Evolutionary conservation across 768 basidiomycete species (phyloP).

Genomic region (Russula brevipes): DNA sequence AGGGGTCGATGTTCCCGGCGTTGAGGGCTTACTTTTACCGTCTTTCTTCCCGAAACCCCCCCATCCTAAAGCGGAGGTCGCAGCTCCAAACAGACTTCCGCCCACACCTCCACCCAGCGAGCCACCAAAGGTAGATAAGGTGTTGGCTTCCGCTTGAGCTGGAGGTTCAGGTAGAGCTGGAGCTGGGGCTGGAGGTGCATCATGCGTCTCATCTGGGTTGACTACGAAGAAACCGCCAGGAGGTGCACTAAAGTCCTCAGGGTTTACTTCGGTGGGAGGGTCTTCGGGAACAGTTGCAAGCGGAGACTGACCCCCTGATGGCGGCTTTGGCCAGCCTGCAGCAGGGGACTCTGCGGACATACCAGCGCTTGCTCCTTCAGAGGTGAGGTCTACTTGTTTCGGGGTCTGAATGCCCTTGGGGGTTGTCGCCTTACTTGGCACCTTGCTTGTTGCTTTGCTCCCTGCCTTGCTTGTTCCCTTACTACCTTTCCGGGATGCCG

Average conservation of each 20-base stretch:
- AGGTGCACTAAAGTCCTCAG: not conserved
- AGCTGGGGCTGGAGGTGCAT: too few species aligned
- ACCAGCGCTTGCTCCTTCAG: not conserved
- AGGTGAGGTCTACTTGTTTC: not conserved
- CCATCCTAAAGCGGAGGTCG: not conserved
- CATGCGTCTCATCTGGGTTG: constrained; percentile 1
- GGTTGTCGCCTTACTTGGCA: constrained; percentile 12
- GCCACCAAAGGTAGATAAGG: constrained; percentile 2
- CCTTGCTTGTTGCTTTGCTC: constrained; percentile 22
- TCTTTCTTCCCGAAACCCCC: constrained; percentile 16
- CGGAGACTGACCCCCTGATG: constrained; percentile 1
- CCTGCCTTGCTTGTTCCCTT: constrained; percentile 17
- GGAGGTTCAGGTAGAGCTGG: not conserved
- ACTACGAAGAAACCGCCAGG: not conserved
- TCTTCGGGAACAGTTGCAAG: constrained; percentile 15
- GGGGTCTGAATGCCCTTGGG: constrained; percentile 22
- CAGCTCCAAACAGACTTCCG: constrained; percentile 3
- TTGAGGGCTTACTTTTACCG: constrained; percentile 5
- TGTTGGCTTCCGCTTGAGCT: not conserved
- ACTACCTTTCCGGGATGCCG: constrained; percentile 15
- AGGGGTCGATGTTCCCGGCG: not conserved
- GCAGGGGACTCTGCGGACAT: not conserved
- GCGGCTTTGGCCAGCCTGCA: not conserved
- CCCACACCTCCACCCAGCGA: not conserved
- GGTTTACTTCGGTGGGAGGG: not conserved